A percentile compares a stretch with the other conserved stretches of the same genome.
phyloP scores from a whole-genome alignment of 2,329 filamentous ascomycete genomes.

The Fusarium cicatricum region DNA sequence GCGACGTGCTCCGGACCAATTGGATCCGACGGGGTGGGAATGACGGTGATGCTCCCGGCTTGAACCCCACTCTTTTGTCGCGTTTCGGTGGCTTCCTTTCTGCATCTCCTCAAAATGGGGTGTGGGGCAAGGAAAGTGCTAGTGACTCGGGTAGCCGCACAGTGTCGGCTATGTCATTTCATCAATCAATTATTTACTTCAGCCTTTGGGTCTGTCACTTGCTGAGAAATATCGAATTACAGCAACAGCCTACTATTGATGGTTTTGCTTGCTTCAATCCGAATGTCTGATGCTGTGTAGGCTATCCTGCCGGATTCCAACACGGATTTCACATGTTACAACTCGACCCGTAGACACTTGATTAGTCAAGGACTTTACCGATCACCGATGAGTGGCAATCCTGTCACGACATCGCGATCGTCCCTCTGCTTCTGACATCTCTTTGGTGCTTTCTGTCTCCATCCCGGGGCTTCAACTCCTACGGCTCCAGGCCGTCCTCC shows the following conservation, averaged over 20 bases:
- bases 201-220: too few relatives aligned
- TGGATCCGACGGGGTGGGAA: constrained; percentile 31
- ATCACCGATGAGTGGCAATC: constrained; percentile 18
- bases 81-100: constrained; percentile 19
- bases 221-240: too few relatives aligned
- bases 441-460: constrained; percentile 12
- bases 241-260: too few relatives aligned
- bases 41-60: constrained; percentile 33
- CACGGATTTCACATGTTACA: too few relatives aligned
- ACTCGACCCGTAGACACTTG: too few relatives aligned
- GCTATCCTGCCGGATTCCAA: too few relatives aligned
- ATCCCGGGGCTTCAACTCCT: constrained; percentile 7
- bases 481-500: constrained; percentile 11
- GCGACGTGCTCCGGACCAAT: constrained; percentile 29
- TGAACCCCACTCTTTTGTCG: constrained; percentile 16
- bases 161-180: constrained; percentile 12
- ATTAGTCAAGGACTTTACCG: too few relatives aligned
- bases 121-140: constrained; percentile 28
- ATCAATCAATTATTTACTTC: not conserved
- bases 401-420: constrained; percentile 20
- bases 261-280: not conserved
- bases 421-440: constrained; percentile 6
- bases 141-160: constrained; percentile 24
- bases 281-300: not conserved
- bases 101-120: constrained; percentile 23